Evolutionary conservation across 208 protist genomes (phyloP).

Genomic region (Leishmania major): DNA sequence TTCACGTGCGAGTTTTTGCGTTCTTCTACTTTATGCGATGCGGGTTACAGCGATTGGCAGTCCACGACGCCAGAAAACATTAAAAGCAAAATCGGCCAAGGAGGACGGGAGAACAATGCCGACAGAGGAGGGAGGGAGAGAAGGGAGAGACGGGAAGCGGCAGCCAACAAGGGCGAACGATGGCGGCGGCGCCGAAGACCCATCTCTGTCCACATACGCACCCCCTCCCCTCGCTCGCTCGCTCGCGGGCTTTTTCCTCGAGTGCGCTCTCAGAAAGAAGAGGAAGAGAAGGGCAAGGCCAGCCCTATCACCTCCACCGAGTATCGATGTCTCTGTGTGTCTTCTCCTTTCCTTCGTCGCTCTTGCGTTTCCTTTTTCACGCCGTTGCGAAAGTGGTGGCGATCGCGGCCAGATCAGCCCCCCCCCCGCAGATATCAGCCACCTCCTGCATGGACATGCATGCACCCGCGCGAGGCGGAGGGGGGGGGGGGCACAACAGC

Average conservation of each 20-base stretch:
- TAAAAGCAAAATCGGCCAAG: too few species aligned
- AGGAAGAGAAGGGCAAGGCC: not conserved
- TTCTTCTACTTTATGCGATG: too few species aligned
- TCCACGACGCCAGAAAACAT: not conserved
- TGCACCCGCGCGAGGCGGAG: not conserved
- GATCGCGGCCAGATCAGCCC: not conserved
- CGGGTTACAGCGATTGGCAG: too few species aligned
- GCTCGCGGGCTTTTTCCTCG: not conserved
- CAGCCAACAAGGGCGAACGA: not conserved
- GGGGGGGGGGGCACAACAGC: not conserved
- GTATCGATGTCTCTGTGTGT: not conserved
- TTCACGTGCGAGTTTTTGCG: not conserved
- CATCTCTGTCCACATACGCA: not conserved
- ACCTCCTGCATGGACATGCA: not conserved
- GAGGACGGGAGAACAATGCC: too few species aligned
- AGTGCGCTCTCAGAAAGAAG: not conserved
- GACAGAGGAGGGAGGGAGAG: not conserved
- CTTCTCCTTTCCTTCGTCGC: not conserved
- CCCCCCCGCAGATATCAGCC: not conserved
- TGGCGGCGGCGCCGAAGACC: not conserved
- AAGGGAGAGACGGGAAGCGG: not conserved
- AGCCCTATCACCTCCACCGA: not conserved
- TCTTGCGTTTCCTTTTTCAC: too few species aligned
- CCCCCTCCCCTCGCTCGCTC: not conserved
- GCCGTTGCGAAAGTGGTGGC: not conserved